These are phyloP conservation scores for Saccharomyces cerevisiae DNA, from an alignment of 805 yeast genomes.

Conservation along the genomic window DNA sequence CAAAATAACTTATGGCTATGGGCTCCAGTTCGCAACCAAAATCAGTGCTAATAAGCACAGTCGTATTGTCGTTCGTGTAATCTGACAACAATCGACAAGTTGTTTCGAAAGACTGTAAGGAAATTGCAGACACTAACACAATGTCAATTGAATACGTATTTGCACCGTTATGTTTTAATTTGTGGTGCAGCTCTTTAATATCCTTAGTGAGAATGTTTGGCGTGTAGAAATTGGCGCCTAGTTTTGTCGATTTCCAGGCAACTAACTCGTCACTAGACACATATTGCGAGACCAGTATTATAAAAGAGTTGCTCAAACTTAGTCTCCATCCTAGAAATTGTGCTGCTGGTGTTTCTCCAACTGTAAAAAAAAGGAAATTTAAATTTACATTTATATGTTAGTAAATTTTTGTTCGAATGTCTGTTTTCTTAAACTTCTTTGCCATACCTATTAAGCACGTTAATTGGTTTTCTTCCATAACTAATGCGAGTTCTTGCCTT, in stretches of 20 bases:
- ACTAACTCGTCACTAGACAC: constrained; percentile 28
- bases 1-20: constrained; percentile 11
- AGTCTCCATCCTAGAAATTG: constrained; percentile 30
- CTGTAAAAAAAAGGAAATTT: constrained; percentile 3
- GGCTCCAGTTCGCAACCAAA: constrained; percentile 28
- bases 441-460: background rate
- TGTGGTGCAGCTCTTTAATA: constrained; percentile 11
- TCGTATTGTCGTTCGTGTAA: constrained; percentile 15
- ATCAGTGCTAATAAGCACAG: constrained; percentile 23
- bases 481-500: background rate
- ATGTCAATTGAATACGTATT: constrained; percentile 21
- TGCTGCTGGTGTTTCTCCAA: constrained; percentile 29
- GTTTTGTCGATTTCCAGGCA: constrained; percentile 28
- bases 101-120: constrained; percentile 18
- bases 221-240: constrained; percentile 28
- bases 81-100: constrained; percentile 13
- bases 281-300: constrained; percentile 23
- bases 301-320: constrained; percentile 25
- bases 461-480: background rate
- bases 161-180: constrained; percentile 3
- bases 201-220: constrained; percentile 27
- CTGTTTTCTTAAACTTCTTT: background rate
- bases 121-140: constrained; percentile 21
- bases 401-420: background rate
- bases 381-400: background rate